A percentile compares a stretch with the other conserved stretches of the same genome.
Conservation (phyloP, 1,139 yeast genomes). For the Scheffersomyces segobiensis region DNA sequence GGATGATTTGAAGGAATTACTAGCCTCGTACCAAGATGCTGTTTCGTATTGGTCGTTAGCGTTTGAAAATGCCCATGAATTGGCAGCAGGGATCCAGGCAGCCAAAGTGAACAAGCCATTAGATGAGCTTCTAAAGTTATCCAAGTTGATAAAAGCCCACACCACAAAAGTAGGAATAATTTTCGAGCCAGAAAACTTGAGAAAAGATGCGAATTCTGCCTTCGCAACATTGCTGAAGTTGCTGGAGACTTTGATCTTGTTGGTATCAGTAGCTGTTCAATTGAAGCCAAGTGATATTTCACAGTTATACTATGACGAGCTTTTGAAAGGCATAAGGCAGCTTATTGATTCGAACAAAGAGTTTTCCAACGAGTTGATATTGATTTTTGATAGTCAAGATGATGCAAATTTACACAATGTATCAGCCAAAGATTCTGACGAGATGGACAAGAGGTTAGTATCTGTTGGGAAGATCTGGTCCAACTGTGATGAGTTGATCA, state of each 20-base stretch:
- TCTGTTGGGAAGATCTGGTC: slow-evolving; percentile 70
- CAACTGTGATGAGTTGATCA: slow-evolving; percentile 47
- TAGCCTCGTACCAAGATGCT: slow-evolving; percentile 38
- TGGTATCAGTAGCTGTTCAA: slow-evolving; percentile 50
- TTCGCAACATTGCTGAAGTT: slow-evolving; percentile 52
- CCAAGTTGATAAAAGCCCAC: slow-evolving; percentile 69
- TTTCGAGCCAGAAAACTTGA: slow-evolving; percentile 59
- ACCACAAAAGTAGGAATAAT: slow-evolving; percentile 78
- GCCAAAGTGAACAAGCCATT: slow-evolving; percentile 47
- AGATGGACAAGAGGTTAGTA: slow-evolving; percentile 38
- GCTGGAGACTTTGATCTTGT: slow-evolving; percentile 44
- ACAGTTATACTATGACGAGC: slow-evolving; percentile 38
- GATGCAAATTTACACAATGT: slow-evolving; percentile 20
- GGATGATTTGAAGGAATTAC: slow-evolving; percentile 25
- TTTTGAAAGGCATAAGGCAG: slow-evolving; percentile 28
- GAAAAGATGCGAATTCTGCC: slow-evolving; percentile 45
- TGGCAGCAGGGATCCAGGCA: slow-evolving; percentile 23
- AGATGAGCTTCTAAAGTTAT: slow-evolving; percentile 58
- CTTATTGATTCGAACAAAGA: slow-evolving; percentile 26
- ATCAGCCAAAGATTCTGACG: slow-evolving; percentile 6
- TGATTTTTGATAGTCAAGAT: slow-evolving; percentile 23
- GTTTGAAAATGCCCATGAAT: slow-evolving; percentile 9
- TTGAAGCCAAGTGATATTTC: slow-evolving; percentile 34
- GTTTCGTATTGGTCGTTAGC: slow-evolving; percentile 30
- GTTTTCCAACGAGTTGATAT: slow-evolving; percentile 28